Evolutionary conservation across 148 eudicot genomes (phyloP), one percentile per base, ranked within the genome.

Genomic region (Cornus kousa): DNA sequence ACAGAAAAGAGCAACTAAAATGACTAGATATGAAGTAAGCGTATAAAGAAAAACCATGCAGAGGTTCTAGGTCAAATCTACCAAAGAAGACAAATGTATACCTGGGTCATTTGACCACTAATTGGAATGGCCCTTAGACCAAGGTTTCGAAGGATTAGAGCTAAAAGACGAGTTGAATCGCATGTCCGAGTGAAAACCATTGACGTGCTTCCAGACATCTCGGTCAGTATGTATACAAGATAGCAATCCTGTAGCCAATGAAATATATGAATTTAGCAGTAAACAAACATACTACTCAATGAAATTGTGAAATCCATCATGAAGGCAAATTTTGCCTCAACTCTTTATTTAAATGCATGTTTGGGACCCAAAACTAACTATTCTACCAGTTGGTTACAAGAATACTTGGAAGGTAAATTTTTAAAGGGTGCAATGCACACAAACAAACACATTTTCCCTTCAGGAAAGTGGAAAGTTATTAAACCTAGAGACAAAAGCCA

Each of bases 181-280:
- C 99, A 95, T 20, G 90, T 93, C 39, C 93, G 86, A 77, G 99
- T 93, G 74, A 95, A 95, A 88, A 93, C 91, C 92, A 95, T 93
- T 59, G 94, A 79, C 33, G 95, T 82, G 59, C 85, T 88, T 77
- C 91, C 92, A 76, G 91, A 78, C 89, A 85, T 87, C 85, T 96
- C 98, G 39, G 84, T 89, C 79, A 96, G 75, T 78, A 93, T 74
- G 83, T 93, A 90, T 9, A 93, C 85, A 75, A 96, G 97, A 85
- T 93, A 96, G 86, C 95, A 93, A 78, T 89, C 90, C 99, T 93
- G 89, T 33, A 66, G 74, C 28, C 31, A 79, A 48, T 24, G 59
- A 62, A 5, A 46, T 3, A 72, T 22, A 57, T 33, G 62, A 55
- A 68, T 9, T 62, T 43, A 6, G 72, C 32, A 77, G 59, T 62